Conservation (phyloP, 2,329 filamentous ascomycete genomes). For the Pochonia chlamydosporia region DNA sequence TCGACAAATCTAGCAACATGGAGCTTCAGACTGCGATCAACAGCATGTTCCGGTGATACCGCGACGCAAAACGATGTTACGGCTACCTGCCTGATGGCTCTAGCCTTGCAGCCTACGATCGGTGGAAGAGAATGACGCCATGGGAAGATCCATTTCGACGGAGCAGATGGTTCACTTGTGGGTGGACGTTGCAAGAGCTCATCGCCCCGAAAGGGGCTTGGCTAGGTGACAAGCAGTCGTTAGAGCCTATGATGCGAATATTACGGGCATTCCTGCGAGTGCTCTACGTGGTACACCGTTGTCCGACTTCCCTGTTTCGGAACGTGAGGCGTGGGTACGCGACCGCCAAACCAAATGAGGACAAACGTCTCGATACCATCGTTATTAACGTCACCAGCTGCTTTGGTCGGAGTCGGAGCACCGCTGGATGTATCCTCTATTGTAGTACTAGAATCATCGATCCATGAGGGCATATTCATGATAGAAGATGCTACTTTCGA, state of each 20-base stretch:
- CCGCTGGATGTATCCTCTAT: too few relatives aligned
- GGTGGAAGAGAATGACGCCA: neutral
- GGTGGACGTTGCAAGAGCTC: conserved; percentile 14
- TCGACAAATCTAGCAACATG: conserved; percentile 12
- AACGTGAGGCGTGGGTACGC: conserved; percentile 15
- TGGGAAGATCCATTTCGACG: neutral
- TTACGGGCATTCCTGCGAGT: conserved; percentile 14
- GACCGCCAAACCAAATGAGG: conserved; percentile 8
- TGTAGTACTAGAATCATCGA: too few relatives aligned
- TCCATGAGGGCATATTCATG: too few relatives aligned
- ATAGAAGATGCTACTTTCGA: too few relatives aligned
- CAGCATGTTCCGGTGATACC: conserved; percentile 16
- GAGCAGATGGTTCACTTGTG: conserved; percentile 11
- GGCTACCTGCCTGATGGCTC: conserved; percentile 13
- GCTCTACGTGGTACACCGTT: conserved; percentile 12
- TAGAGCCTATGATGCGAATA: conserved; percentile 16
- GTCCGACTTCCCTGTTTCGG: conserved; percentile 8
- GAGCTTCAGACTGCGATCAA: neutral
- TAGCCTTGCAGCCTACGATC: neutral
- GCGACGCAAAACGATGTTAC: conserved; percentile 9
- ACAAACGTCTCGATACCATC: too few relatives aligned
- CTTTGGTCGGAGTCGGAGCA: too few relatives aligned
- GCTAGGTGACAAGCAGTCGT: conserved; percentile 16
- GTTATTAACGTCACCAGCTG: too few relatives aligned
- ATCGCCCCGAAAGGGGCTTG: conserved; percentile 15